A percentile compares a stretch with the other conserved stretches of the same genome.
phyloP scores from a whole-genome alignment of 257 asterid species.

The Marsdenia floribunda region DNA sequence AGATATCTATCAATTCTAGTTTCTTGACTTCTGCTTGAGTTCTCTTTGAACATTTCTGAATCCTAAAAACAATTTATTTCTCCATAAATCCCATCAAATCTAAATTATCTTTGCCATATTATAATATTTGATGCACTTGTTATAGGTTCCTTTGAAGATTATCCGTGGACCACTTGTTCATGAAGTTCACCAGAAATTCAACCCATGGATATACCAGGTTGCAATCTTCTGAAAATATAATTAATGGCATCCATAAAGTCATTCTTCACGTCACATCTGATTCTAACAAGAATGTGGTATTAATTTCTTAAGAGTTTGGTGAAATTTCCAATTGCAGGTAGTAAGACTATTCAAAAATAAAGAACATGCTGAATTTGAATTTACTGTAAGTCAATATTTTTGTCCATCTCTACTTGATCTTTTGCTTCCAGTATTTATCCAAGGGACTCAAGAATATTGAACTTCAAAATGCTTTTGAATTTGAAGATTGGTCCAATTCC shows the following conservation, averaged over 20 bases:
- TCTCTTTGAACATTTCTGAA: neutral
- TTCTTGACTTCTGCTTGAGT: neutral
- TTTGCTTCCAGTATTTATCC: neutral
- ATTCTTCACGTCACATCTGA: neutral
- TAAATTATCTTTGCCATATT: neutral
- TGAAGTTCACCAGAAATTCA: slow-evolving; percentile 82
- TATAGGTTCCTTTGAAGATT: slow-evolving; percentile 63
- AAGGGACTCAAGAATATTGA: neutral
- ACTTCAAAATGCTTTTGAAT: slow-evolving; percentile 17
- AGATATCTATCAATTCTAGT: neutral
- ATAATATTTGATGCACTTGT: slow-evolving; percentile 16
- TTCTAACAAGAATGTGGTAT: neutral
- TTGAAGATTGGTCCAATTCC: slow-evolving; percentile 83
- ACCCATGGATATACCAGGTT: slow-evolving; percentile 84
- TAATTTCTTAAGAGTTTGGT: neutral
- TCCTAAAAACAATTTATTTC: slow-evolving; percentile 41
- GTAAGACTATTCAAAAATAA: slow-evolving; percentile 71
- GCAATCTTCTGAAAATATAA: neutral
- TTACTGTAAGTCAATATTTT: slow-evolving; percentile 48
- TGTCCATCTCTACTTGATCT: neutral
- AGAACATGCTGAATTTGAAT: slow-evolving; percentile 87
- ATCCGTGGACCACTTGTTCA: slow-evolving; percentile 66
- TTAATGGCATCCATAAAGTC: neutral
- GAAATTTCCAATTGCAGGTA: slow-evolving; percentile 44
- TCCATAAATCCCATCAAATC: neutral